phyloP scores from a whole-genome alignment of 2,329 filamentous ascomycete species.

The Fusarium verrucosum region DNA sequence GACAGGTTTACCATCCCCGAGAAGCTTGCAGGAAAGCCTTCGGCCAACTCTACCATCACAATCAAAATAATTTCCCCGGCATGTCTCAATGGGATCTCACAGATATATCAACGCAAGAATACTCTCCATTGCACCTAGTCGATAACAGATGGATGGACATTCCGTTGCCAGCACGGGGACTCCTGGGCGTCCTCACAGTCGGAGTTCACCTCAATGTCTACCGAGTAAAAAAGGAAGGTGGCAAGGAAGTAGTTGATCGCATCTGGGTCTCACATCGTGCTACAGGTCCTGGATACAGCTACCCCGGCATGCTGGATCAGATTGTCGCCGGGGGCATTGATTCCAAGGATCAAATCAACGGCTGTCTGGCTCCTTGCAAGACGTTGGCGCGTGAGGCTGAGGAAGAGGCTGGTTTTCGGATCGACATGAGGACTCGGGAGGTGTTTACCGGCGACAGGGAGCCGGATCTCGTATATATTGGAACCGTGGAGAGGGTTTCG shows the following conservation, averaged over 20 bases:
- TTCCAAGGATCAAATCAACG: constrained; percentile 38
- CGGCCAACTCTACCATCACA: constrained; percentile 30
- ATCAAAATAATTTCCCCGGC: constrained; percentile 39
- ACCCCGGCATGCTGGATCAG: constrained; percentile 51
- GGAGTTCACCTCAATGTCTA: constrained; percentile 53
- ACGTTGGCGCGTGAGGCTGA: constrained; percentile 48
- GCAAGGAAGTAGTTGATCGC: constrained; percentile 35
- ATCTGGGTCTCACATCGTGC: constrained; percentile 51
- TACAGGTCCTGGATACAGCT: constrained; percentile 41
- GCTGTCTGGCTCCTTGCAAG: constrained; percentile 32
- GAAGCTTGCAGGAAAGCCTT: constrained; percentile 2
- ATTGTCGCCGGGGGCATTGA: constrained; percentile 51
- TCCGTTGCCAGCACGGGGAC: constrained; percentile 47
- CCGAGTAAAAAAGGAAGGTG: constrained; percentile 39
- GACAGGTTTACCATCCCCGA: not conserved
- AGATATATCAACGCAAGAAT: constrained; percentile 23
- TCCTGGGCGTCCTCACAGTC: constrained; percentile 50
- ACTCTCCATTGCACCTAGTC: constrained; percentile 45
- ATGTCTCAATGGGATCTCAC: constrained; percentile 35
- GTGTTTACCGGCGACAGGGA: constrained; percentile 14
- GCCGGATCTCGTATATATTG: constrained; percentile 23
- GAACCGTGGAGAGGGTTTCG: constrained; percentile 37
- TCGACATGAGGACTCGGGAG: constrained; percentile 15
- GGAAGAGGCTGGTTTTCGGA: constrained; percentile 47
- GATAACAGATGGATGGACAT: constrained; percentile 42